Evolutionary conservation across 2,329 filamentous ascomycete genomes (phyloP).

Genomic region (Hypoxylon sp.): DNA sequence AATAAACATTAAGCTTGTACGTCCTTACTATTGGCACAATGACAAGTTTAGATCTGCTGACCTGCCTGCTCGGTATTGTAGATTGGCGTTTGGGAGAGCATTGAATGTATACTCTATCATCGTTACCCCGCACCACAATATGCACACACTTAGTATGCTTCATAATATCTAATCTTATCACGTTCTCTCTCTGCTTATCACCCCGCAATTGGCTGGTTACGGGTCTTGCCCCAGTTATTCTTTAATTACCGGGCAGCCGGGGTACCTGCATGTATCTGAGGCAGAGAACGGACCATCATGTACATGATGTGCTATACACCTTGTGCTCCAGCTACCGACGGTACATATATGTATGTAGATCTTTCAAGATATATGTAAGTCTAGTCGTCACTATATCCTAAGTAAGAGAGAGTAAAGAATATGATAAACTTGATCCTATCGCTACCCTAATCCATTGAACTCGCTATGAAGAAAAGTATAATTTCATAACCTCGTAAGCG

Average conservation of each 20-base stretch:
- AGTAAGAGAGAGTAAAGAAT: slow-evolving; percentile 1
- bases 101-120: slow-evolving; percentile 18
- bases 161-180: slow-evolving; percentile 35
- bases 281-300: neutral
- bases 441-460: slow-evolving; percentile 23
- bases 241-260: slow-evolving; percentile 10
- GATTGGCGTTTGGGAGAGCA: neutral
- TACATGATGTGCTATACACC: neutral
- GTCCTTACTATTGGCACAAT: slow-evolving; percentile 28
- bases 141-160: neutral
- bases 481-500: slow-evolving; percentile 25
- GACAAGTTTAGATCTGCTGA: slow-evolving; percentile 27
- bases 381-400: neutral
- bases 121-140: slow-evolving; percentile 33
- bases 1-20: slow-evolving; percentile 26
- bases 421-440: slow-evolving; percentile 20
- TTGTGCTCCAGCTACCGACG: too few relatives aligned
- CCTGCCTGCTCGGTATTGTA: slow-evolving; percentile 9
- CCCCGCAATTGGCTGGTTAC: slow-evolving; percentile 33
- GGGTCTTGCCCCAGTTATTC: slow-evolving; percentile 18
- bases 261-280: neutral
- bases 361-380: too few relatives aligned
- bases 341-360: too few relatives aligned
- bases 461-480: slow-evolving; percentile 17
- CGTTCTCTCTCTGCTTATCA: slow-evolving; percentile 24